phyloP scores from a whole-genome alignment of 1,284 basidiomycete species.

The Irpex lacteus region DNA sequence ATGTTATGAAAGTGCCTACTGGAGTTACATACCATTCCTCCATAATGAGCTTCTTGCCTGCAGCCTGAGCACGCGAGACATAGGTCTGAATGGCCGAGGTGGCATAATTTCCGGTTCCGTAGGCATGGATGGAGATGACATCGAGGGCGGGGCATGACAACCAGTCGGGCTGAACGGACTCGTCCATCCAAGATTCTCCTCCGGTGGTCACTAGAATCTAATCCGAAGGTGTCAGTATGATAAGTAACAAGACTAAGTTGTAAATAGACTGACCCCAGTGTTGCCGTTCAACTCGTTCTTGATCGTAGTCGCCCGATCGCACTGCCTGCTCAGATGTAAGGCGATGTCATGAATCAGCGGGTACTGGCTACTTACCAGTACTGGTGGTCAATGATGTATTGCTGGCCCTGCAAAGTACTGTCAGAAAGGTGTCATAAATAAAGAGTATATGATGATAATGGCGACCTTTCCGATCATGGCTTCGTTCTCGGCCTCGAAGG shows the following conservation, averaged over 20 bases:
- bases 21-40: constrained; percentile 32
- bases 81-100: constrained; percentile 29
- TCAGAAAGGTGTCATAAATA: neutral
- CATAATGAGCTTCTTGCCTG: constrained; percentile 33
- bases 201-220: constrained; percentile 37
- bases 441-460: constrained; percentile 3
- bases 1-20: neutral
- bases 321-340: constrained; percentile 27
- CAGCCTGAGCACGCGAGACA: constrained; percentile 28
- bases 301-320: constrained; percentile 36
- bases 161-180: constrained; percentile 34
- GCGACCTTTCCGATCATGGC: constrained; percentile 29
- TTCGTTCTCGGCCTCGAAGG: constrained; percentile 44
- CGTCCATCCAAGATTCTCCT: constrained; percentile 34
- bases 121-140: constrained; percentile 38
- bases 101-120: constrained; percentile 31
- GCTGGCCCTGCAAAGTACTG: constrained; percentile 19
- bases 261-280: constrained; percentile 22
- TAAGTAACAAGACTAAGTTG: neutral
- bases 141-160: constrained; percentile 33
- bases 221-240: neutral
- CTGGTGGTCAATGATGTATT: constrained; percentile 26
- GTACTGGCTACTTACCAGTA: constrained; percentile 17
- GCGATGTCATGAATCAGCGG: neutral
- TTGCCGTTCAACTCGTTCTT: constrained; percentile 28